Conservation (phyloP, 306 rosid species). For the Casuarina equisetifolia region DNA sequence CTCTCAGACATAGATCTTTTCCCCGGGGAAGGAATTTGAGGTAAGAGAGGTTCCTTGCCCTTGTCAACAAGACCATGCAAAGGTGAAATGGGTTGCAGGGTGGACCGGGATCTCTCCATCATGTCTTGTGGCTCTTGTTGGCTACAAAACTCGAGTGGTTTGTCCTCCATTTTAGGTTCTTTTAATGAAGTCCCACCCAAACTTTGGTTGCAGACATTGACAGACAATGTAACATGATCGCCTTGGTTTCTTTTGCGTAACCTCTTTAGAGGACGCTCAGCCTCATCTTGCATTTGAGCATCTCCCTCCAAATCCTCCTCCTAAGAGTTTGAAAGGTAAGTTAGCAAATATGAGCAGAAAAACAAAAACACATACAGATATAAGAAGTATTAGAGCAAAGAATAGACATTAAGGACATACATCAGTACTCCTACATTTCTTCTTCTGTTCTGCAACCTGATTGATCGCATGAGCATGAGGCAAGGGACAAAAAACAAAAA, state of each 20-base stretch:
- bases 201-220: conserved; percentile 27
- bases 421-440: conserved; percentile 31
- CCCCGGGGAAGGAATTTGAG: conserved; percentile 33
- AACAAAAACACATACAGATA: conserved; percentile 14
- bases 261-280: conserved; percentile 76
- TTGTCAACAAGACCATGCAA: conserved; percentile 40
- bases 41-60: conserved; percentile 70
- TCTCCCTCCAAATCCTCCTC: conserved; percentile 47
- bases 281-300: conserved; percentile 36
- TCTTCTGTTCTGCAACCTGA: conserved; percentile 42
- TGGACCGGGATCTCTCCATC: conserved; percentile 29
- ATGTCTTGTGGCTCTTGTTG: conserved; percentile 33
- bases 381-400: conserved; percentile 2
- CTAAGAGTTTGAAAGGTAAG: conserved; percentile 34
- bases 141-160: conserved; percentile 31
- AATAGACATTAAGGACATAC: conserved; percentile 24
- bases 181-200: conserved; percentile 35
- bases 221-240: conserved; percentile 37
- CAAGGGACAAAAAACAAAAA: background rate
- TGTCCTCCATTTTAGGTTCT: conserved; percentile 53
- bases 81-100: conserved; percentile 24
- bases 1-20: conserved; percentile 34
- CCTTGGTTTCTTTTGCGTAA: conserved; percentile 62
- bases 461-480: conserved; percentile 24
- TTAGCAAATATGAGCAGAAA: conserved; percentile 28